These are phyloP conservation scores for Rhodotorula sp. DNA, from an alignment of 1,284 basidiomycete genomes.

Conservation along the genomic window DNA sequence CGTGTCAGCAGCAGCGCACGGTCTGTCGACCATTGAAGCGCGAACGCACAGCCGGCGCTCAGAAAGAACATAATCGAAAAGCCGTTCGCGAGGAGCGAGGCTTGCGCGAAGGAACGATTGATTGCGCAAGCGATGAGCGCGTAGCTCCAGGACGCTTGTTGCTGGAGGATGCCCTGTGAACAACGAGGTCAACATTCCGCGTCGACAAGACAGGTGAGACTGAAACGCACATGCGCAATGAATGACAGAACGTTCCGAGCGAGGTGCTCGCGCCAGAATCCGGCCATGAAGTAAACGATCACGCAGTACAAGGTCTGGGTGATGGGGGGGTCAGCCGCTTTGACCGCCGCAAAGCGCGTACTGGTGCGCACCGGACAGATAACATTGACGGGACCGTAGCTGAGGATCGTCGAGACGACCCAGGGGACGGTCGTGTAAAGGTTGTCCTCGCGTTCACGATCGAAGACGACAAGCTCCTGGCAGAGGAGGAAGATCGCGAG, in stretches of 20 bases:
- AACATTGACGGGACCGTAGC: constrained; percentile 45
- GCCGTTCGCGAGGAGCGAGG: constrained; percentile 52
- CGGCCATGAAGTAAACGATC: constrained; percentile 51
- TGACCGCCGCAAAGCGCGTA: constrained; percentile 36
- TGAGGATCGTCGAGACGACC: constrained; percentile 24
- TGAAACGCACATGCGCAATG: constrained; percentile 49
- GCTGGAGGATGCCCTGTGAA: constrained; percentile 42
- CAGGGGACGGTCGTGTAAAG: constrained; percentile 52
- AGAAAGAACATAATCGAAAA: constrained; percentile 47
- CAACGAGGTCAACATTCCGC: background rate
- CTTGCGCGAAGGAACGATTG: constrained; percentile 51
- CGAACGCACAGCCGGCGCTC: constrained; percentile 24
- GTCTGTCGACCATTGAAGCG: no score
- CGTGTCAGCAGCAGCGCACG: no score
- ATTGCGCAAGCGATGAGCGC: constrained; percentile 53
- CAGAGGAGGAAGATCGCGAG: constrained; percentile 53
- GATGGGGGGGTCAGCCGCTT: background rate
- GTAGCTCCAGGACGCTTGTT: constrained; percentile 53
- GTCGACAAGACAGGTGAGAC: background rate
- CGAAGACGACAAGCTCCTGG: constrained; percentile 56
- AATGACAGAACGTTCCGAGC: constrained; percentile 53
- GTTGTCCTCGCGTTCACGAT: constrained; percentile 56
- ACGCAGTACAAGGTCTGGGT: constrained; percentile 49
- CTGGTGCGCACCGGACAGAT: constrained; percentile 47
- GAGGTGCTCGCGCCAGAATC: constrained; percentile 51